These are phyloP conservation scores for Cicer yamashitae DNA, from an alignment of 306 rosid species.

Conservation along the genomic window DNA sequence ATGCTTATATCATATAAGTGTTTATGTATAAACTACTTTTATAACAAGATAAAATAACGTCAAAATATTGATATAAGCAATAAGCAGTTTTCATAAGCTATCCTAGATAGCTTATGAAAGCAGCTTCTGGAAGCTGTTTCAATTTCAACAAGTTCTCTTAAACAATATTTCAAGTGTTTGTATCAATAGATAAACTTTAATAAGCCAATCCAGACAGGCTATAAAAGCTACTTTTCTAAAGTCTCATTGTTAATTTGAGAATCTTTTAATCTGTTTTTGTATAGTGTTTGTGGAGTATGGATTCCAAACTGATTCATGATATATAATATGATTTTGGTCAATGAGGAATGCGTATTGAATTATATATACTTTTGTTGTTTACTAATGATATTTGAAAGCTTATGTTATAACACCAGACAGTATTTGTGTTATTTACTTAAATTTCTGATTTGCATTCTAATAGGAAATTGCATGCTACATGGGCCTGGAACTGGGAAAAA, in stretches of 20 bases:
- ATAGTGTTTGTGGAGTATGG: background rate
- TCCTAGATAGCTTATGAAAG: background rate
- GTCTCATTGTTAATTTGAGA: no score
- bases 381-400: slow-evolving; percentile 22
- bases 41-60: background rate
- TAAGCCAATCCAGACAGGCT: no score
- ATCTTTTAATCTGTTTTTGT: no score
- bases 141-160: background rate
- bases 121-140: background rate
- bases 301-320: slow-evolving; percentile 1
- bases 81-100: background rate
- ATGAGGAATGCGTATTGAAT: background rate
- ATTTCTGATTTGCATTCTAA: slow-evolving; percentile 31
- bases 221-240: no score
- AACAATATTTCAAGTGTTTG: background rate
- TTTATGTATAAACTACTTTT: background rate
- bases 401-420: background rate
- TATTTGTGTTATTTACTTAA: slow-evolving; percentile 2
- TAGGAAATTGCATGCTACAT: slow-evolving; percentile 95
- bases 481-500: slow-evolving; percentile 90
- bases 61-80: background rate
- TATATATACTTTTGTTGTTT: slow-evolving; percentile 17
- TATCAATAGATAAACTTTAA: background rate
- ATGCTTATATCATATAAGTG: background rate
- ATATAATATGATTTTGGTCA: background rate